These are phyloP conservation scores for Lactarius tabidus DNA, from an alignment of 768 basidiomycete species.

Conservation along the genomic window DNA sequence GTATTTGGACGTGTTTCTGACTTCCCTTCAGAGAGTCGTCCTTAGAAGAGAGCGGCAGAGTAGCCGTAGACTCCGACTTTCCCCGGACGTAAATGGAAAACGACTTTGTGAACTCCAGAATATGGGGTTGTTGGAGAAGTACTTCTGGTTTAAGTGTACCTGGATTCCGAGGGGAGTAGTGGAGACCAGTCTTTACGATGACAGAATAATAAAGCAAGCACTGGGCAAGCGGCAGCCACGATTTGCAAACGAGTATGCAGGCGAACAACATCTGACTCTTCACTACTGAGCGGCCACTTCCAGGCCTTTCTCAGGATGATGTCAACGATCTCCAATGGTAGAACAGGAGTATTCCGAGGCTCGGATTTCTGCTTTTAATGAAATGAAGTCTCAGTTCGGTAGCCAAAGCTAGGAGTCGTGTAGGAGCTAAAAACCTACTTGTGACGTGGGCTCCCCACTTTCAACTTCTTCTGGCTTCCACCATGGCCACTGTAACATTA, in stretches of 20 bases:
- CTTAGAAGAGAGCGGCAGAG: too few relatives aligned
- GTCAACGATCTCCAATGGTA: constrained; percentile 8
- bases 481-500: constrained; percentile 4
- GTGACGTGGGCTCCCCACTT: neutral
- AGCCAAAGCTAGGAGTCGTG: neutral
- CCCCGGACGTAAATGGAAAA: too few relatives aligned
- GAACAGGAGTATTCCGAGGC: constrained; percentile 1
- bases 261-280: constrained; percentile 1
- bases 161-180: too few relatives aligned
- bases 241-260: constrained; percentile 14
- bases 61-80: too few relatives aligned
- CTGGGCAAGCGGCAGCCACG: constrained; percentile 13
- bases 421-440: neutral
- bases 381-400: neutral
- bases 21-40: too few relatives aligned
- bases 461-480: neutral
- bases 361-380: neutral
- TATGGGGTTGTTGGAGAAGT: too few relatives aligned
- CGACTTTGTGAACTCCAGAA: too few relatives aligned
- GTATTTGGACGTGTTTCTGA: too few relatives aligned
- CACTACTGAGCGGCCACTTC: neutral
- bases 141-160: too few relatives aligned
- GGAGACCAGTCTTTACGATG: too few relatives aligned
- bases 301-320: constrained; percentile 9
- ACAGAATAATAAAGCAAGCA: constrained; percentile 2